A percentile compares a stretch with the other conserved stretches of the same genome.
phyloP scores from a whole-genome alignment of 1,139 yeast genomes.

The Spencermartinsiella ligniputridi region DNA sequence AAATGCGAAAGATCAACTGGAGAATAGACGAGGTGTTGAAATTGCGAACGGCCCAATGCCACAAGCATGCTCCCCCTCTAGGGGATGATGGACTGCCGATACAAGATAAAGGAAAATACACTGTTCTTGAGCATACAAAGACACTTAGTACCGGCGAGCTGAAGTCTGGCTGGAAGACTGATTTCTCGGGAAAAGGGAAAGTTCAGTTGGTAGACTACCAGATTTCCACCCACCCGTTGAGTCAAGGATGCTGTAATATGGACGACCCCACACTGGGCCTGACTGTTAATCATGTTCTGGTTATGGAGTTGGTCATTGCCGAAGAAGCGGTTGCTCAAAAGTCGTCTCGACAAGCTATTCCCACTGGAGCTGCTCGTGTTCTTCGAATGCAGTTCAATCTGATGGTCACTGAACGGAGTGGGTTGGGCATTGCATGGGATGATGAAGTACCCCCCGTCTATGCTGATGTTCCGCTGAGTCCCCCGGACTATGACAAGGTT shows the following conservation, averaged over 20 bases:
- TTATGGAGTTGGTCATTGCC: slow-evolving; percentile 87
- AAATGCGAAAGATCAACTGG: slow-evolving; percentile 88
- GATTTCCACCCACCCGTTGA: slow-evolving; percentile 39
- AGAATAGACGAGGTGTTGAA: slow-evolving; percentile 78
- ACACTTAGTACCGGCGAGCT: slow-evolving; percentile 74
- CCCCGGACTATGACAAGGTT: slow-evolving; percentile 63
- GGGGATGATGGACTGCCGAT: slow-evolving; percentile 4
- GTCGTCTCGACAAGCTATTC: slow-evolving; percentile 30
- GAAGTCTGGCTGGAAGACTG: slow-evolving; percentile 92
- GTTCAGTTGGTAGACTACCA: slow-evolving; percentile 71
- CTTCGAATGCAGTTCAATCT: slow-evolving; percentile 89
- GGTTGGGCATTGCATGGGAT: slow-evolving; percentile 97
- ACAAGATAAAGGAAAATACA: slow-evolving; percentile 9
- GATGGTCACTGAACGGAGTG: slow-evolving; percentile 79
- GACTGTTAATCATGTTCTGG: slow-evolving; percentile 64
- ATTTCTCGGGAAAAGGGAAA: slow-evolving; percentile 68
- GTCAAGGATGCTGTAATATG: slow-evolving; percentile 72
- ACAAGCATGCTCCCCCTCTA: slow-evolving; percentile 10
- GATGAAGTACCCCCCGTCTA: slow-evolving; percentile 98
- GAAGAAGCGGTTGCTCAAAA: slow-evolving; percentile 58
- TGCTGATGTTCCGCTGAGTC: slow-evolving; percentile 78
- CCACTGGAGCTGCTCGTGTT: slow-evolving; percentile 93
- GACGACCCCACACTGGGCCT: slow-evolving; percentile 81
- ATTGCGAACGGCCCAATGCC: slow-evolving; percentile 41
- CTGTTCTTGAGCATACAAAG: slow-evolving; percentile 46